Evolutionary conservation across 225 moss, liverwort and hornwort genomes (phyloP).

Genomic region (Bryum argenteum): DNA sequence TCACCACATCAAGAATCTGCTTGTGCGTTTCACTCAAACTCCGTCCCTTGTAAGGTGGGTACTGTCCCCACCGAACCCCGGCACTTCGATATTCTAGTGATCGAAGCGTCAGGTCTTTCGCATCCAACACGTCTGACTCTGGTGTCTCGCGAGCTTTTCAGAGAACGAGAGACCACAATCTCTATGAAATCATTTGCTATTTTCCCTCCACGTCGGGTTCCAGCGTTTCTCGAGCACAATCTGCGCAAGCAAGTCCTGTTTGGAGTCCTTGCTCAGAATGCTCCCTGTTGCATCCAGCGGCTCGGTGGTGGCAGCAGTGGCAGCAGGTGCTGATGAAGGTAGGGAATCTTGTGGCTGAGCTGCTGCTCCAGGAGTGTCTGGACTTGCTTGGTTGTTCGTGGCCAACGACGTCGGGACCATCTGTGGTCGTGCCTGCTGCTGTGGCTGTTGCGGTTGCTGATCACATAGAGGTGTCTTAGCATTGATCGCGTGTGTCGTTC

Average conservation of each 20-base stretch:
- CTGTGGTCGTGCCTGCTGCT: constrained; percentile 53
- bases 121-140: constrained; percentile 77
- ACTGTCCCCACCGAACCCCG: constrained; percentile 90
- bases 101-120: constrained; percentile 87
- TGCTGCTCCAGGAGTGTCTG: constrained; percentile 65
- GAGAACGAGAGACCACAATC: constrained; percentile 86
- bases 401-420: constrained; percentile 29
- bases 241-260: too few species aligned
- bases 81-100: constrained; percentile 87
- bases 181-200: constrained; percentile 96
- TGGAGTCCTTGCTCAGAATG: too few species aligned
- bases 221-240: too few species aligned
- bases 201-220: constrained; percentile 96
- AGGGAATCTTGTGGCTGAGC: constrained; percentile 44
- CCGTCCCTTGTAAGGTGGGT: constrained; percentile 76
- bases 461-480: constrained; percentile 41
- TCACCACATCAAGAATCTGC: constrained; percentile 87
- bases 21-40: constrained; percentile 82
- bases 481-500: constrained; percentile 35
- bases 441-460: constrained; percentile 51
- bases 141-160: constrained; percentile 82
- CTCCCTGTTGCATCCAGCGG: constrained; percentile 66
- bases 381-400: constrained; percentile 52
- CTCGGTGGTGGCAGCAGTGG: constrained; percentile 47
- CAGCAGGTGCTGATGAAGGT: constrained; percentile 38